Conservation (phyloP, 768 basidiomycete genomes). For the Boletus pseudo-olivaceus region DNA sequence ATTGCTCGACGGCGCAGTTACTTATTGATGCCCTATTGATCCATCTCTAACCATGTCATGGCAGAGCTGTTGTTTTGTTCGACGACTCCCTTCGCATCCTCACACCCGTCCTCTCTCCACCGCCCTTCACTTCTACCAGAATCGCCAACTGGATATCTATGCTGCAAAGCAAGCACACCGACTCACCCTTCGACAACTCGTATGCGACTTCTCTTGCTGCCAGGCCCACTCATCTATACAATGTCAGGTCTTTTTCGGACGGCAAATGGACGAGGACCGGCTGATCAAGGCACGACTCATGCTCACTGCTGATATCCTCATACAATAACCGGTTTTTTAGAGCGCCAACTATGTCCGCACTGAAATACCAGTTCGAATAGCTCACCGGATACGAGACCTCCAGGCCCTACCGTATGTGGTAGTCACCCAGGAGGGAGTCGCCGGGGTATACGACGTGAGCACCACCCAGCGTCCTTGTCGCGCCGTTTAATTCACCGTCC, state of each 20-base stretch:
- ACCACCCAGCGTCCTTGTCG: constrained; percentile 1
- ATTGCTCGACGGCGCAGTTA: background rate
- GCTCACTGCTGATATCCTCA: background rate
- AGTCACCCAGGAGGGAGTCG: constrained; percentile 80
- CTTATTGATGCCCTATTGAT: background rate
- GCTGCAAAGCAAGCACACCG: constrained; percentile 69
- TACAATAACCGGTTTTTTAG: constrained; percentile 34
- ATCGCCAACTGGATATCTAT: constrained; percentile 77
- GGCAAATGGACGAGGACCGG: constrained; percentile 73
- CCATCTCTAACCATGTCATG: constrained; percentile 24
- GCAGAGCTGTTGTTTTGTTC: constrained; percentile 12
- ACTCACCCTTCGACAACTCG: constrained; percentile 76
- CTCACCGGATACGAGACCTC: constrained; percentile 82
- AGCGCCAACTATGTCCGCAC: constrained; percentile 90
- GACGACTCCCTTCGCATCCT: background rate
- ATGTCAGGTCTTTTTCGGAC: constrained; percentile 77
- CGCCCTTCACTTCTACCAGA: constrained; percentile 73
- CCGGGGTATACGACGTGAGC: constrained; percentile 80
- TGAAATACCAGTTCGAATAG: constrained; percentile 83
- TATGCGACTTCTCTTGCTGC: constrained; percentile 31
- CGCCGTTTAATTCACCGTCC: background rate
- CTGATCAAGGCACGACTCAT: constrained; percentile 58
- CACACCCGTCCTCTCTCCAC: constrained; percentile 32
- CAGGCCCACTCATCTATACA: constrained; percentile 2
- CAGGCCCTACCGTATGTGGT: constrained; percentile 84